Evolutionary conservation across 192 early-diverging fungal genomes (phyloP).

Genomic region (Backusella tuberculispora): DNA sequence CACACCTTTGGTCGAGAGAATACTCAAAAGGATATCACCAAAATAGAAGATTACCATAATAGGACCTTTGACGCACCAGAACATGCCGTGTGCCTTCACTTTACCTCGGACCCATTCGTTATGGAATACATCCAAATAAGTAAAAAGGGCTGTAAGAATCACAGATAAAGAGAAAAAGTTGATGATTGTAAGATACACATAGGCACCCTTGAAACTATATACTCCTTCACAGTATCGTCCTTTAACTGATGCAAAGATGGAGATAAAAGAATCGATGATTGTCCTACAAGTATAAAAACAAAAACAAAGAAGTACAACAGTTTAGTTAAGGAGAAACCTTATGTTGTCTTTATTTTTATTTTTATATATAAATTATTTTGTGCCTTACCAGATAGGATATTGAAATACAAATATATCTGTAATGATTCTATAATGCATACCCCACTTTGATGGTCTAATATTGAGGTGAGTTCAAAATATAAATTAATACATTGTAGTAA

Average conservation of each 20-base stretch:
- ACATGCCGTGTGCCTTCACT: slow-evolving; percentile 35
- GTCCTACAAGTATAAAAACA: slow-evolving; percentile 17
- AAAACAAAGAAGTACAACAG: not conserved
- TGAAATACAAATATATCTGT: slow-evolving; percentile 43
- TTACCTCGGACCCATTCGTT: slow-evolving; percentile 28
- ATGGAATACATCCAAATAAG: slow-evolving; percentile 40
- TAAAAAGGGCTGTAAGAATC: slow-evolving; percentile 41
- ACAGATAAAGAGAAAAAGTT: slow-evolving; percentile 40
- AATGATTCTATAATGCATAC: slow-evolving; percentile 43
- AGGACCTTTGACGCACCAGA: slow-evolving; percentile 41
- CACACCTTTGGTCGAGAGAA: slow-evolving; percentile 20
- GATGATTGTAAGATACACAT: slow-evolving; percentile 43
- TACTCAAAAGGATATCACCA: slow-evolving; percentile 28
- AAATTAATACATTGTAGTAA: not conserved
- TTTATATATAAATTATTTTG: not conserved
- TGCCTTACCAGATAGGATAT: slow-evolving; percentile 42
- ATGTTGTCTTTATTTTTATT: not conserved
- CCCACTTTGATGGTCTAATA: slow-evolving; percentile 39
- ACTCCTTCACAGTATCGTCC: slow-evolving; percentile 38
- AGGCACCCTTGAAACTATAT: slow-evolving; percentile 39
- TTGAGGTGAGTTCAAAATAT: not conserved
- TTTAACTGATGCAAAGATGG: slow-evolving; percentile 40
- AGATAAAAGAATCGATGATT: slow-evolving; percentile 37
- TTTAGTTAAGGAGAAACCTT: not conserved
- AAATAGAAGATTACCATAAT: slow-evolving; percentile 40